phyloP scores from a whole-genome alignment of 1,139 yeast species.

The Candida labiduridarum region DNA sequence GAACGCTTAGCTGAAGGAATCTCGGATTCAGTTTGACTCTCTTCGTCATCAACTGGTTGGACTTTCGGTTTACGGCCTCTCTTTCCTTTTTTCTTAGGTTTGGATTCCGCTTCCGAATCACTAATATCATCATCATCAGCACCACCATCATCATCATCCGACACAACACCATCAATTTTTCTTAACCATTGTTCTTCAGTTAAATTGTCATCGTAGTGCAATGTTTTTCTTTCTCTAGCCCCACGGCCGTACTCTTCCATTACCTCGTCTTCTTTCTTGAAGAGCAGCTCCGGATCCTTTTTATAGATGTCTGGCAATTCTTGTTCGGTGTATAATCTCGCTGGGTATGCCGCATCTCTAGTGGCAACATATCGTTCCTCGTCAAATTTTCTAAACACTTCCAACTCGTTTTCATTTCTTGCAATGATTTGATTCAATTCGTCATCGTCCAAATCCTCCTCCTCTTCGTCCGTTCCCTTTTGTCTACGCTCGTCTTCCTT shows the following conservation, averaged over 20 bases:
- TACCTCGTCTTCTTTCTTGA: conserved; percentile 45
- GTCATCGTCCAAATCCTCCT: conserved; percentile 63
- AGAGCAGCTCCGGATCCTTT: conserved; percentile 50
- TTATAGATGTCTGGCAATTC: conserved; percentile 70
- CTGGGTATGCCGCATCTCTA: conserved; percentile 44
- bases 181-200: conserved; percentile 80
- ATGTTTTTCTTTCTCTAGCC: conserved; percentile 64
- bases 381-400: conserved; percentile 57
- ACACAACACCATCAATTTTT: conserved; percentile 53
- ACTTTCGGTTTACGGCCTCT: conserved; percentile 22
- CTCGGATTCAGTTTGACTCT: conserved; percentile 14
- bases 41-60: conserved; percentile 16
- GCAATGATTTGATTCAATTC: conserved; percentile 75
- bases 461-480: conserved; percentile 37
- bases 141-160: conserved; percentile 29
- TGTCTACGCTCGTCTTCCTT: conserved; percentile 66
- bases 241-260: conserved; percentile 61
- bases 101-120: conserved; percentile 25
- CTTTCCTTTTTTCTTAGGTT: conserved; percentile 30
- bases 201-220: conserved; percentile 65
- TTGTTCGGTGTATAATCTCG: conserved; percentile 56
- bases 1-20: conserved; percentile 13
- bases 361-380: conserved; percentile 49
- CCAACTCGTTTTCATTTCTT: conserved; percentile 62
- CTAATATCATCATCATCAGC: conserved; percentile 32